Percentiles rank a stretch among this genome's conserved stretches.
Conservation (phyloP, 208 protist genomes). For the Vickermania ingenoplastis region DNA sequence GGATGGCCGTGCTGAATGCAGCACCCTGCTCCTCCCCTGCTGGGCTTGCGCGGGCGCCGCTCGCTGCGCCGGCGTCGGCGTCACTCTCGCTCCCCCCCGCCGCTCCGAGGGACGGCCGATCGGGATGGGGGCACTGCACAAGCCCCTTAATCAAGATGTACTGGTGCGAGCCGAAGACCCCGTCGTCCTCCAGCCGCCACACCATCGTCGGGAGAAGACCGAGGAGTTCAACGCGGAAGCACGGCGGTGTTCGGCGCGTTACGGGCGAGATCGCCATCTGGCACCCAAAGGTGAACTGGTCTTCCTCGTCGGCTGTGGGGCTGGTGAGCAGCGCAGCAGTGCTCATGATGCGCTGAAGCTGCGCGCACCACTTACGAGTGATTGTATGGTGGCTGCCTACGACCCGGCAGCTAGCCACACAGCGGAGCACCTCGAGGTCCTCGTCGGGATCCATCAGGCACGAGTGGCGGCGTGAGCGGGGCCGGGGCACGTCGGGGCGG, state of each 20-base stretch:
- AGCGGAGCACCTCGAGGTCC: too few species aligned
- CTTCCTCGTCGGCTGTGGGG: neutral
- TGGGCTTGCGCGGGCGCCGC: neutral
- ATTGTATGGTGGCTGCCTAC: slow-evolving; percentile 6
- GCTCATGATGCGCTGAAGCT: slow-evolving; percentile 46
- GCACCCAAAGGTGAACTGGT: neutral
- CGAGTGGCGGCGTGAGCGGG: too few species aligned
- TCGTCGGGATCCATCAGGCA: too few species aligned
- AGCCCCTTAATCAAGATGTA: neutral
- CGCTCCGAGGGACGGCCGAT: too few species aligned
- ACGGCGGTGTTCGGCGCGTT: neutral
- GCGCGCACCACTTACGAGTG: slow-evolving; percentile 36
- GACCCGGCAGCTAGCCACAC: slow-evolving; percentile 1
- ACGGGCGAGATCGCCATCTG: neutral
- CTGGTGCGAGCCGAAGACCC: slow-evolving; percentile 43
- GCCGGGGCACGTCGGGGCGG: too few species aligned
- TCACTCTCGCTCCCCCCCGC: too few species aligned
- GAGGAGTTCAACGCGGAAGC: slow-evolving; percentile 23
- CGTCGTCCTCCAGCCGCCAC: slow-evolving; percentile 43
- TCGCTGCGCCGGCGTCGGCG: too few species aligned
- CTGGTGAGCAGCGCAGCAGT: slow-evolving; percentile 23
- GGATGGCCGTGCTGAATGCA: too few species aligned
- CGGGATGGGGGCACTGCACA: too few species aligned
- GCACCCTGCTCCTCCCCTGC: too few species aligned
- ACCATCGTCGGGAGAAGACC: slow-evolving; percentile 36